Conservation (phyloP, 352 stramenopile genomes). For the Labyrinthula sp. region DNA sequence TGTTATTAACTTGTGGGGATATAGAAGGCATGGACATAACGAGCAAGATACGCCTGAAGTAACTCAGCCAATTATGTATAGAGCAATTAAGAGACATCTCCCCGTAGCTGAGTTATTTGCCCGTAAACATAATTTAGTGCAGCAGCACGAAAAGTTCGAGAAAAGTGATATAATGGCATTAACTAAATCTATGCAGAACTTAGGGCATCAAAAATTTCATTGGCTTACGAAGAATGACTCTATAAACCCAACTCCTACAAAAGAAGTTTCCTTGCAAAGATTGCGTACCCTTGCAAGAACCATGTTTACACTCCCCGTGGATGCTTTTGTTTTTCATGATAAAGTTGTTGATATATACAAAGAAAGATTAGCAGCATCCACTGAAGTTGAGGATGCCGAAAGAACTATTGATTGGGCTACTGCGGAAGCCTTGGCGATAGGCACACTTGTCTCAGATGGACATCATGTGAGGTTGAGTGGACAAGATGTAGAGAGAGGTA, state of each 20-base stretch:
- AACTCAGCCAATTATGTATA: slow-evolving; percentile 63
- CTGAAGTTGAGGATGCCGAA: slow-evolving; percentile 33
- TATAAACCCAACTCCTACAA: too few relatives aligned
- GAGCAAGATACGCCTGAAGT: slow-evolving; percentile 62
- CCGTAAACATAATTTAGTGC: too few relatives aligned
- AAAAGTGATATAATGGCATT: too few relatives aligned
- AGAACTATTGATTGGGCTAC: slow-evolving; percentile 59
- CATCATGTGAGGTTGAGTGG: slow-evolving; percentile 54
- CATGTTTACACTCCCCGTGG: slow-evolving; percentile 19
- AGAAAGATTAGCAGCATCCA: slow-evolving; percentile 48
- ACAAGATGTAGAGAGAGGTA: slow-evolving; percentile 59
- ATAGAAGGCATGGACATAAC: slow-evolving; percentile 60
- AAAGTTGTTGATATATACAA: slow-evolving; percentile 42
- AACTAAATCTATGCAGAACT: too few relatives aligned
- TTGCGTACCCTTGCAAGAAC: slow-evolving; percentile 24
- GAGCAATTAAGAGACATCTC: slow-evolving; percentile 42
- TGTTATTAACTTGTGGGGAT: slow-evolving; percentile 55
- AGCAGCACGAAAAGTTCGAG: too few relatives aligned
- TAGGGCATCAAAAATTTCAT: too few relatives aligned
- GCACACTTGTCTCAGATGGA: slow-evolving; percentile 52
- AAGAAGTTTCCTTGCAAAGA: too few relatives aligned
- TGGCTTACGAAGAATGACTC: too few relatives aligned
- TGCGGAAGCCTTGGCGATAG: slow-evolving; percentile 59
- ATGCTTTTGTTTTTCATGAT: slow-evolving; percentile 2
- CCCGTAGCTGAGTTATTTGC: slow-evolving; percentile 50